Evolutionary conservation across 371 early-diverging fungal genomes (phyloP).

Genomic region (Mucor piriformis): DNA sequence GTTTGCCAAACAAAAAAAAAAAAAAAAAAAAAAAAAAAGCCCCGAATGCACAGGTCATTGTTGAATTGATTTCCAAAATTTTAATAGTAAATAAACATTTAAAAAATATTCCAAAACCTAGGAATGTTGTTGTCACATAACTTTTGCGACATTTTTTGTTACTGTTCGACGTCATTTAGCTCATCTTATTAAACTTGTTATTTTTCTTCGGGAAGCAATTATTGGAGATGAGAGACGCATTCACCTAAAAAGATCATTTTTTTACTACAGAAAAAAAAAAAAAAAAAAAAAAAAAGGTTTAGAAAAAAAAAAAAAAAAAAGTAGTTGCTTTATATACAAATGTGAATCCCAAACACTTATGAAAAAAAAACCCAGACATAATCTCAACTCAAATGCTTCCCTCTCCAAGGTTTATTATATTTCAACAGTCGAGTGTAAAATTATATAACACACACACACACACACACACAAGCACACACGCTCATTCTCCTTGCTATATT

Average conservation of each 20-base stretch:
- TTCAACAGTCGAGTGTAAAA: constrained; percentile 15
- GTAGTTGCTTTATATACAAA: neutral
- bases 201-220: too few relatives aligned
- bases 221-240: too few relatives aligned
- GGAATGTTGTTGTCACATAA: constrained; percentile 3
- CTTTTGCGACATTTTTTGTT: neutral
- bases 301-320: neutral
- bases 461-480: too few relatives aligned
- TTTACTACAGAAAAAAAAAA: neutral
- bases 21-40: neutral
- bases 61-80: neutral
- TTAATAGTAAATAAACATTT: neutral
- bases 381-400: constrained; percentile 12
- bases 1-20: neutral
- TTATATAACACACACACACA: too few relatives aligned
- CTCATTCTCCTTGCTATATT: constrained; percentile 1
- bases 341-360: neutral
- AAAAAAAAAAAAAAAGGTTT: neutral
- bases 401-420: neutral
- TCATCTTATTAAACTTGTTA: too few relatives aligned
- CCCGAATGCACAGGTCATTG: neutral
- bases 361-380: constrained; percentile 8
- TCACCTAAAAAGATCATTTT: neutral
- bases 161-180: neutral
- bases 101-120: neutral